A percentile compares a stretch with the other conserved stretches of the same genome.
Evolutionary conservation across 129 eudicot genomes (phyloP).

Genomic region (Flaveria robusta): DNA sequence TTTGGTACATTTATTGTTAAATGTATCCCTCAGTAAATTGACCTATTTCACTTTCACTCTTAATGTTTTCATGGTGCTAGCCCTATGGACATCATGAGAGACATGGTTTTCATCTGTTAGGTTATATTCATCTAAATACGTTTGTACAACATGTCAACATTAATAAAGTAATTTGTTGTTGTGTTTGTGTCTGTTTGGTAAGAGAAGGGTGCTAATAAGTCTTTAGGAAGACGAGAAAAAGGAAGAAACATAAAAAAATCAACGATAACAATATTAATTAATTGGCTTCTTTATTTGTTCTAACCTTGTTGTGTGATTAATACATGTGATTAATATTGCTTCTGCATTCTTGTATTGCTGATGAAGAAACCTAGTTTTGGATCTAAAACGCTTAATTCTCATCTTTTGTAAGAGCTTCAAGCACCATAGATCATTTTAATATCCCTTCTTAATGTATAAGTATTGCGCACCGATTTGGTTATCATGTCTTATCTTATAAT

Average conservation of each 20-base stretch:
- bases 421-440: neutral
- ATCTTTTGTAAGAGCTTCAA: constrained; percentile 9
- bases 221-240: constrained; percentile 3
- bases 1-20: neutral
- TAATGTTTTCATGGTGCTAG: constrained; percentile 4
- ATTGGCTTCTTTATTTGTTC: neutral
- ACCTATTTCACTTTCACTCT: neutral
- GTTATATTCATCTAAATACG: neutral
- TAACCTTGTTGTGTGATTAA: neutral
- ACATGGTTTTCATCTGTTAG: constrained; percentile 13
- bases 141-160: neutral
- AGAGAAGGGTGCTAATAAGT: constrained; percentile 14
- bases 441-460: neutral
- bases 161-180: neutral
- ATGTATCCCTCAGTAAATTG: neutral
- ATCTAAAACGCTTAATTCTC: neutral
- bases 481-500: constrained; percentile 13
- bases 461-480: neutral
- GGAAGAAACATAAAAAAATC: neutral
- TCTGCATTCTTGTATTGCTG: constrained; percentile 14
- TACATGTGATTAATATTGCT: neutral
- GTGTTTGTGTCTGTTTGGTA: constrained; percentile 10
- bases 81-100: constrained; percentile 11
- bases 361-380: neutral
- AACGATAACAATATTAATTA: neutral